Evolutionary conservation across 2,329 filamentous ascomycete species (phyloP).

Genomic region (Phaeosphaeria sp.): DNA sequence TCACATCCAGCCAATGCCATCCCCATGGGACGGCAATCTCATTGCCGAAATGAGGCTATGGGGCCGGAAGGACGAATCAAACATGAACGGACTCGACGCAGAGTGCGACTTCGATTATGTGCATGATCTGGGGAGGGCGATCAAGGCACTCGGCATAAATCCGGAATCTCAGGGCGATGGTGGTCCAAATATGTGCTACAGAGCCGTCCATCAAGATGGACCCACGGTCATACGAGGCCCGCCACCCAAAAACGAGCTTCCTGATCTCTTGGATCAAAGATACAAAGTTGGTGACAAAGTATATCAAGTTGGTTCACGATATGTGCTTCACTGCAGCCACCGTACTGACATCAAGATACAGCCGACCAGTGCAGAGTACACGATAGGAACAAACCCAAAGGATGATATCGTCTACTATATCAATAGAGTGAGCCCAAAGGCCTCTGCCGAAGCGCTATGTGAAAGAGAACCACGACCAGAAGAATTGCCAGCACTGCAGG

Average conservation of each 20-base stretch:
- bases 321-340: not conserved
- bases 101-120: conserved; percentile 6
- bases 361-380: conserved; percentile 18
- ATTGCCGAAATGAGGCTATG: conserved; percentile 10
- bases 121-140: not conserved
- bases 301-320: conserved; percentile 14
- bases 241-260: conserved; percentile 4
- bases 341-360: conserved; percentile 1
- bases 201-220: conserved; percentile 17
- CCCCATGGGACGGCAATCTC: conserved; percentile 13
- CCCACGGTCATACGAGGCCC: conserved; percentile 8
- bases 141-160: conserved; percentile 14
- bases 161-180: conserved; percentile 5
- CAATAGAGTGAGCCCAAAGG: conserved; percentile 11
- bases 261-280: conserved; percentile 13
- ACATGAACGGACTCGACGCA: conserved; percentile 6
- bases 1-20: conserved; percentile 13
- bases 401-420: conserved; percentile 15
- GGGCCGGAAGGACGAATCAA: conserved; percentile 15
- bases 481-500: conserved; percentile 19
- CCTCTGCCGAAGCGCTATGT: conserved; percentile 10
- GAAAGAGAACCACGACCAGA: not conserved
- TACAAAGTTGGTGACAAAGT: conserved; percentile 18
- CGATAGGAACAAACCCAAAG: conserved; percentile 15
- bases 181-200: conserved; percentile 20